These are phyloP conservation scores for Metarhizium robertsii DNA, from an alignment of 2,329 filamentous ascomycete species.

Conservation along the genomic window DNA sequence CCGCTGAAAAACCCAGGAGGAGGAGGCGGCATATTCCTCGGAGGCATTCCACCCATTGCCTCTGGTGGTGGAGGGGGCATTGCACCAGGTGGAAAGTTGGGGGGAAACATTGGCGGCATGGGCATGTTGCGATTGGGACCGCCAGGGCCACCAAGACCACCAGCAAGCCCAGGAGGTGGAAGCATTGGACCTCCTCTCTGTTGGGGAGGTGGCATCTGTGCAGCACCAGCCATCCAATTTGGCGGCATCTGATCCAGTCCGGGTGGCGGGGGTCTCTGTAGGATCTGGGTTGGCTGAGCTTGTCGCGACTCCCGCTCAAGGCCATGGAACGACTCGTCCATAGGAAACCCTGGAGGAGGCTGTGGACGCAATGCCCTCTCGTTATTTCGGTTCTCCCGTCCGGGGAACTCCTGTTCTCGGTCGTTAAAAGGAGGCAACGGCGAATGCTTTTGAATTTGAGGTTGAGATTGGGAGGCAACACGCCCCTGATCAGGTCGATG, in stretches of 20 bases:
- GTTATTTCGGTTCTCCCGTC: constrained; percentile 21
- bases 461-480: constrained; percentile 8
- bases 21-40: constrained; percentile 44
- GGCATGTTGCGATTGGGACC: constrained; percentile 31
- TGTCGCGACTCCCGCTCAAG: constrained; percentile 37
- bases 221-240: constrained; percentile 39
- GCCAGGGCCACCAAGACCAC: constrained; percentile 14
- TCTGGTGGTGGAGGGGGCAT: constrained; percentile 35
- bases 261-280: constrained; percentile 53
- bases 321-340: constrained; percentile 44
- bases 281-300: constrained; percentile 52
- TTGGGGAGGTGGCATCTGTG: constrained; percentile 33
- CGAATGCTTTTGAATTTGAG: constrained; percentile 24
- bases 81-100: constrained; percentile 46
- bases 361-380: constrained; percentile 35
- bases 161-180: constrained; percentile 19
- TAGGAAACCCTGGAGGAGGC: constrained; percentile 38
- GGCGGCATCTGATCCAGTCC: constrained; percentile 53
- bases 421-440: constrained; percentile 38
- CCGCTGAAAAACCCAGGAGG: constrained; percentile 50
- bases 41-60: constrained; percentile 38
- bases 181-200: constrained; percentile 44
- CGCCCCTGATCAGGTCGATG: constrained; percentile 40
- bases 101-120: constrained; percentile 50
- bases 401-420: constrained; percentile 36